A percentile compares a stretch with the other conserved stretches of the same genome.
Evolutionary conservation across 148 eudicot species (phyloP).

Genomic region (Rhododendron ovatum): DNA sequence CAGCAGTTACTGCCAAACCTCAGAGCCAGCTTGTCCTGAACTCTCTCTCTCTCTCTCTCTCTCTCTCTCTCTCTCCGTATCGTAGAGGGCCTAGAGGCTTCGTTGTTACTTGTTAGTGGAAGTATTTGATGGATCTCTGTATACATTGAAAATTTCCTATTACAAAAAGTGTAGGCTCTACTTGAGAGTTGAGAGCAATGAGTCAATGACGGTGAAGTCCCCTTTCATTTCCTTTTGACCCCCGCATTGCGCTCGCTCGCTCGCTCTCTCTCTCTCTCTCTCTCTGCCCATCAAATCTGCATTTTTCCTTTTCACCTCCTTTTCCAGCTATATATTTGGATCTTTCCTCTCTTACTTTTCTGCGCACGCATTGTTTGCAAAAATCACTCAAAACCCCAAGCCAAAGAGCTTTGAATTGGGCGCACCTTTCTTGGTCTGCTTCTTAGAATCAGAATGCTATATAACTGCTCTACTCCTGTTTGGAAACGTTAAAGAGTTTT

Average conservation of each 20-base stretch:
- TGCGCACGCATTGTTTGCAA: slow-evolving; percentile 19
- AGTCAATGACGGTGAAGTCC: background rate
- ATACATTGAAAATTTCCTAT: background rate
- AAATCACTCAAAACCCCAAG: slow-evolving; percentile 5
- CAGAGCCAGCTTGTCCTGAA: background rate
- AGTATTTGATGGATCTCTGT: background rate
- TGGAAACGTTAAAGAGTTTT: background rate
- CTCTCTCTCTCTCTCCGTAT: background rate
- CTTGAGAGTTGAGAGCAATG: background rate
- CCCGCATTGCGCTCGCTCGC: slow-evolving; percentile 14
- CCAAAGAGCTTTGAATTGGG: background rate
- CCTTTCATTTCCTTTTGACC: slow-evolving; percentile 27
- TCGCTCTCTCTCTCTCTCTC: background rate
- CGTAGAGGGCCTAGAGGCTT: too few species aligned
- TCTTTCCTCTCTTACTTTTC: slow-evolving; percentile 27
- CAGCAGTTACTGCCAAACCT: background rate
- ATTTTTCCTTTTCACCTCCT: background rate
- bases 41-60: background rate
- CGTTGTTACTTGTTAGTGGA: background rate
- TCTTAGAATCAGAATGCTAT: background rate
- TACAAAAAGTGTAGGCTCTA: background rate
- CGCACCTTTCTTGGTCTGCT: background rate
- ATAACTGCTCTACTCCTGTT: background rate
- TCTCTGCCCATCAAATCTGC: slow-evolving; percentile 24
- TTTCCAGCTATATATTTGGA: slow-evolving; percentile 35